phyloP scores from a whole-genome alignment of 306 rosid species.

The Dryas octopetala region DNA sequence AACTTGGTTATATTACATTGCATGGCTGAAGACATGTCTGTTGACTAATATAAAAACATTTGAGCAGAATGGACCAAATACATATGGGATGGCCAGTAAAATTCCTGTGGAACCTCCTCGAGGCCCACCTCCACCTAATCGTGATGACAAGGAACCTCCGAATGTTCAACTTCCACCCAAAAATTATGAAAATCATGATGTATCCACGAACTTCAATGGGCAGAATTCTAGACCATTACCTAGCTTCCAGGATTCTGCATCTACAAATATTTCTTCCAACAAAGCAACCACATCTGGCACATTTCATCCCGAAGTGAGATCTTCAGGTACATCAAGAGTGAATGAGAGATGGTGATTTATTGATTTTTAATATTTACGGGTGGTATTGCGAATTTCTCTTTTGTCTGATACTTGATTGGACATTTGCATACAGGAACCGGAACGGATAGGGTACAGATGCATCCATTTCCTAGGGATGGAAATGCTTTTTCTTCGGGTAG shows the following conservation, averaged over 20 bases:
- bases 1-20: background rate
- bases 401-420: background rate
- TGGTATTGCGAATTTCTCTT: conserved; percentile 3
- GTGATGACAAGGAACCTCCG: conserved; percentile 44
- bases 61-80: conserved; percentile 71
- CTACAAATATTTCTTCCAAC: conserved; percentile 29
- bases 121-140: conserved; percentile 47
- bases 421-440: conserved; percentile 41
- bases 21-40: background rate
- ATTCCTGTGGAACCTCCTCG: conserved; percentile 49
- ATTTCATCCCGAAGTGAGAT: conserved; percentile 42
- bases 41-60: conserved; percentile 21
- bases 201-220: conserved; percentile 30
- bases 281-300: conserved; percentile 36
- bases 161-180: conserved; percentile 41
- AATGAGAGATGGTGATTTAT: conserved; percentile 3
- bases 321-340: conserved; percentile 49
- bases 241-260: conserved; percentile 32
- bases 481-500: conserved; percentile 35
- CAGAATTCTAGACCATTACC: conserved; percentile 35
- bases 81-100: conserved; percentile 45
- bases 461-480: conserved; percentile 45
- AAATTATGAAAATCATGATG: conserved; percentile 36
- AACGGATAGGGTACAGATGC: conserved; percentile 38
- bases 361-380: background rate